Base-by-base conservation (phyloP, 164 flowering plant species). In the Protea cynaroides region DNA sequence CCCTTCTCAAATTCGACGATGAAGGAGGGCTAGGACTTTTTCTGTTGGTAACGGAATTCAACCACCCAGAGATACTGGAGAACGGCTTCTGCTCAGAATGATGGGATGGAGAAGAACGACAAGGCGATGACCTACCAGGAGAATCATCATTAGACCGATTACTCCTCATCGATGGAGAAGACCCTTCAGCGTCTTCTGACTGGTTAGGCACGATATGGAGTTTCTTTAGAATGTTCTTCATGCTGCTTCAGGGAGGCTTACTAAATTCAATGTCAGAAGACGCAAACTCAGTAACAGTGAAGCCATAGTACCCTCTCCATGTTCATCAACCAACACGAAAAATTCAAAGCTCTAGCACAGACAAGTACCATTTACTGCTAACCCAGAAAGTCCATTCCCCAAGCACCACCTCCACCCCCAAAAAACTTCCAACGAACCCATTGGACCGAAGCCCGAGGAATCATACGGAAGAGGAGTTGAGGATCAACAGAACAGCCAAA, bases 191-290 rank as follows among this genome's bases (percentile, higher is more conserved):
- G 17, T 78, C 80, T 64, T 85, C 92, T 15, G 86, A 73, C 62
- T 83, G 92, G 72, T 75, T 81, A 18, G 92, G 75, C 80, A 81
- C 72, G 43, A 84, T 84, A 72, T 93, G 96, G 8, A 93, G 83
- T 79, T 90, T 93, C 84, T 87, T 90, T 25, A 93, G 77, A 62
- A 93, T 62, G 72, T 82, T 90, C 84, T 81, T 93, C 98, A 93
- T 90, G 44, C 21, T 67, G 62, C 29, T 59, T 61, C 47, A 38
- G 54, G 19, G 65, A 56, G 40, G 58, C 19, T 49, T 8, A 37
- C n/a, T n/a, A 51, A 66, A 66, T 75, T 81, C 81, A 78, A 82
- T 61, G 75, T 56, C 65, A 40, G 46, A 40, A 78, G 25, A 67
- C 71, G 61, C 77, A 40, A 12, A 40, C 40, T 22, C 18, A 54